Conservation (phyloP, 2,329 filamentous ascomycete species). For the Fusarium brachygibbosum region DNA sequence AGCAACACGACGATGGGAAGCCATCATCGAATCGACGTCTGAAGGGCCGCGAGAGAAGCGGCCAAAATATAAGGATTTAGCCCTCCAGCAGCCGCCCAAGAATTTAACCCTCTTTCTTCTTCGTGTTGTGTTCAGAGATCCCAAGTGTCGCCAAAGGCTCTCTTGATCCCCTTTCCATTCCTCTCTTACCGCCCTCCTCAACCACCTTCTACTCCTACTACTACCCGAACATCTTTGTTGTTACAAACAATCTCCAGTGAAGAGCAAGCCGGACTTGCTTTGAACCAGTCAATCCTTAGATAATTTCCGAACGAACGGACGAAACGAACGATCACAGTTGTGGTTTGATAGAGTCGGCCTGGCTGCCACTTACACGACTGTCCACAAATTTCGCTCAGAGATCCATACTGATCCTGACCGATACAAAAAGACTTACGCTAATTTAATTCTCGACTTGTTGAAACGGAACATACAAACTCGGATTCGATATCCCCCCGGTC, state of each 20-base stretch:
- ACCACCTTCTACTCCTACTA: conserved; percentile 51
- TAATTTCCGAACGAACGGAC: conserved; percentile 43
- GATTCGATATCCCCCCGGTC: conserved; percentile 40
- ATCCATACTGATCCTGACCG: conserved; percentile 46
- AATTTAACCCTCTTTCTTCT: conserved; percentile 59
- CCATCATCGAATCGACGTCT: conserved; percentile 48
- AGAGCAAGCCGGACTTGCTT: conserved; percentile 73
- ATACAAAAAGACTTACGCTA: conserved; percentile 44
- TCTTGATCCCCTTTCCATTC: conserved; percentile 55
- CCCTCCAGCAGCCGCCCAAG: conserved; percentile 58
- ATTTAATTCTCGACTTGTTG: conserved; percentile 50
- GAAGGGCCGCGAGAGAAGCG: conserved; percentile 58
- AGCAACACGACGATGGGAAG: conserved; percentile 52
- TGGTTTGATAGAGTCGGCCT: conserved; percentile 50
- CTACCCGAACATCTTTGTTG: conserved; percentile 42
- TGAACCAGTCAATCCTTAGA: conserved; percentile 64
- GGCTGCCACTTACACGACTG: conserved; percentile 46
- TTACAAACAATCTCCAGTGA: conserved; percentile 54
- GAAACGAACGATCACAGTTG: conserved; percentile 26
- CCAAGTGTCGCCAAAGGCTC: conserved; percentile 65
- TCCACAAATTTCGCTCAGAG: conserved; percentile 44
- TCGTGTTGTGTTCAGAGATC: conserved; percentile 58
- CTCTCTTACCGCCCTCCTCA: conserved; percentile 53
- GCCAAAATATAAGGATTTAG: conserved; percentile 72
- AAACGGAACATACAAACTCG: conserved; percentile 44